Base-by-base conservation (phyloP, 306 rosid genomes). In the Medicago ruthenica region DNA sequence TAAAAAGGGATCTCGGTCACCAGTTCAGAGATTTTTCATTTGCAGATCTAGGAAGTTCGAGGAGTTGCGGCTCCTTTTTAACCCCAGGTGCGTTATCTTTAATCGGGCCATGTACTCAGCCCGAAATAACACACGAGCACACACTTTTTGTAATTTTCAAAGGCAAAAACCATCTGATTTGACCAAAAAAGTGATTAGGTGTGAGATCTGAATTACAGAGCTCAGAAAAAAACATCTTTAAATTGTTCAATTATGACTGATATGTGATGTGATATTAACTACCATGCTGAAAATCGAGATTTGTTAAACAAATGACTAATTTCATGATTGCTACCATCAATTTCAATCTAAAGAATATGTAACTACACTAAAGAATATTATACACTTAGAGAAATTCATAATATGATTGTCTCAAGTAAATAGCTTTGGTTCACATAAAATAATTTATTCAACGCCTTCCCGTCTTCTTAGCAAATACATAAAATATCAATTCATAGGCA, bases 281-380 rank as follows among this genome's bases (percentile, higher is more conserved):
- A 51, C 58, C 21, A 51, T 51, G 18, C 21, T n/a, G 12, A 47
- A 60, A 34, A 48, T 57, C 64, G 42, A 44, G 27, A 34, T 62
- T n/a, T 5, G 0, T 6, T 12, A 55, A 55, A 48, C n/a, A 74
- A 61, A 15, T 27, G 3, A 13, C 9, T 61, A 6, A 54, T 40
- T 75, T 62, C 47, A 15, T 22, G 47, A 50, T 70, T 18, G 48
- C 34, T 34, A 66, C 74, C 53, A 9, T 24, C 17, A 64, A 75
- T 37, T 63, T 54, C 55, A 64, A 64, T 50, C 51, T 51, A 64
- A 63, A 62, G n/a, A 47, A 61, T 21, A 11, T 31, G 76, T 11
- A 18, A 16, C 20, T 15, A 72, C 62, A 17, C 42, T 34, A n/a
- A n/a, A n/a, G n/a, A n/a, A n/a, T n/a, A n/a, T n/a, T n/a, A n/a